Conservation (phyloP, 2,329 filamentous ascomycete genomes). For the Ophiostoma triangulosporum region DNA sequence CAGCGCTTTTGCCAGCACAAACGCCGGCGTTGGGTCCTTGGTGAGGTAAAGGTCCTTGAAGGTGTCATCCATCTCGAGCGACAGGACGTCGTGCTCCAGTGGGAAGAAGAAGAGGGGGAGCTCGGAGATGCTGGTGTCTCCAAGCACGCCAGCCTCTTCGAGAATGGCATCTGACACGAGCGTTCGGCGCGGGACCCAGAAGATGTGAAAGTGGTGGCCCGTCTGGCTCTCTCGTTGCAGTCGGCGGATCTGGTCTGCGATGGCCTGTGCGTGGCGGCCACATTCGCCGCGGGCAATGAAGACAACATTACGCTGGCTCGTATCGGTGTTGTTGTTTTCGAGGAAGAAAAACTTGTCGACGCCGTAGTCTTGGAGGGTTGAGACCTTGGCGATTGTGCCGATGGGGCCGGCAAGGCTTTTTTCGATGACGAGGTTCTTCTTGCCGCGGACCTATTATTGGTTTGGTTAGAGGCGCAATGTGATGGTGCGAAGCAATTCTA, state of each 20-base stretch:
- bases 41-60: constrained; percentile 79
- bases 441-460: constrained; percentile 67
- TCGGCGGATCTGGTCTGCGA: constrained; percentile 87
- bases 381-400: constrained; percentile 86
- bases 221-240: constrained; percentile 77
- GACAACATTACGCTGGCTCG: constrained; percentile 85
- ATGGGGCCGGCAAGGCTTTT: constrained; percentile 79
- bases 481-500: background rate
- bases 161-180: constrained; percentile 82
- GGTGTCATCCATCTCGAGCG: constrained; percentile 75
- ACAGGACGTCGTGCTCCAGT: constrained; percentile 80
- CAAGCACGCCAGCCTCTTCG: constrained; percentile 84
- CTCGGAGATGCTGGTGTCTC: constrained; percentile 80
- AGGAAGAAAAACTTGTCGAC: constrained; percentile 96
- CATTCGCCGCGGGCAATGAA: constrained; percentile 89
- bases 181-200: constrained; percentile 89
- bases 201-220: constrained; percentile 91
- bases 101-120: constrained; percentile 84
- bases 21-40: constrained; percentile 84
- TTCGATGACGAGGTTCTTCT: constrained; percentile 96
- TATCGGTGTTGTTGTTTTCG: constrained; percentile 90
- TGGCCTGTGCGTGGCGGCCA: constrained; percentile 65
- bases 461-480: constrained; percentile 7
- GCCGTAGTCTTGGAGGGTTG: constrained; percentile 89
- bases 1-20: constrained; percentile 75